Conservation (phyloP, 495 filamentous ascomycete genomes). For the Aspergillus nanangensis region DNA sequence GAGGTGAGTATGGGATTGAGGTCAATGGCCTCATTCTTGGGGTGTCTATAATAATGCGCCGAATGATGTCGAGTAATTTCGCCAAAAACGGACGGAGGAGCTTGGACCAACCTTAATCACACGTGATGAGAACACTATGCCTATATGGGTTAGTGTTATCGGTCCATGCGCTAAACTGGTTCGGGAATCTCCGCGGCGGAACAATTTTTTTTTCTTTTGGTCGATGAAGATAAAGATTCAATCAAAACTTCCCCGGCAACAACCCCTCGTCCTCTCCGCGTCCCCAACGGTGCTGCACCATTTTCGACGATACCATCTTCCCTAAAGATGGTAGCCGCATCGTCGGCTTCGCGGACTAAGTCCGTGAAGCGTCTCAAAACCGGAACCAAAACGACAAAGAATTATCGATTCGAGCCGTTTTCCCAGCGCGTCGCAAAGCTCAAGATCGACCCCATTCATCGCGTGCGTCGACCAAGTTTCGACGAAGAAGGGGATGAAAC, state of each 20-base stretch:
- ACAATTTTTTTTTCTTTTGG: slow-evolving; percentile 50
- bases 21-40: neutral
- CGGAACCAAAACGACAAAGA: slow-evolving; percentile 68
- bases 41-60: too few relatives aligned
- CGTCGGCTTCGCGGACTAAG: slow-evolving; percentile 61
- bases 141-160: slow-evolving; percentile 3
- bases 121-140: slow-evolving; percentile 25
- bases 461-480: slow-evolving; percentile 75
- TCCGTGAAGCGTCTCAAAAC: slow-evolving; percentile 56
- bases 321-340: slow-evolving; percentile 50
- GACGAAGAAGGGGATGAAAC: slow-evolving; percentile 65
- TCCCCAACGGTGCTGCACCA: slow-evolving; percentile 26
- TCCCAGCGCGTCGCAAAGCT: slow-evolving; percentile 88
- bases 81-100: slow-evolving; percentile 23
- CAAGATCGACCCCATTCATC: slow-evolving; percentile 87
- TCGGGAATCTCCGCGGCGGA: slow-evolving; percentile 37
- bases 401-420: slow-evolving; percentile 88
- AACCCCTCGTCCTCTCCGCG: slow-evolving; percentile 6
- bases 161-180: slow-evolving; percentile 15
- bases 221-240: slow-evolving; percentile 25
- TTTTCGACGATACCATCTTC: slow-evolving; percentile 13
- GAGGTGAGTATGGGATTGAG: neutral
- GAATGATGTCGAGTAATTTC: too few relatives aligned
- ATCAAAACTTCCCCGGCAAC: slow-evolving; percentile 8
- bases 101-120: slow-evolving; percentile 27